These are phyloP conservation scores for Backusella mclennaniae DNA, from an alignment of 192 early-diverging fungal genomes.

Conservation along the genomic window DNA sequence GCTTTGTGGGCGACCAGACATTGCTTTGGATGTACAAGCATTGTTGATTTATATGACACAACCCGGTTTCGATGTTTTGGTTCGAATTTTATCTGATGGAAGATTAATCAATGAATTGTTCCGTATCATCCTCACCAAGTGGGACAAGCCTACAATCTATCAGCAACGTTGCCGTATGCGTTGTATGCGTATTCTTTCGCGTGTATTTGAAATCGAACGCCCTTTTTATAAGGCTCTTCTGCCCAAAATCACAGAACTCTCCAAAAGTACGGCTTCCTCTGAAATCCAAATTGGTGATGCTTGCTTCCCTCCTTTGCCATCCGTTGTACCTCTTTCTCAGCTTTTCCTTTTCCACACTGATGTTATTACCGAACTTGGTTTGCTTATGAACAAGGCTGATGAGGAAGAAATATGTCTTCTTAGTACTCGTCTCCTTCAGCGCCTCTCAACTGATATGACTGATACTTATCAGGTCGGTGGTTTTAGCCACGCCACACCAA, in stretches of 20 bases:
- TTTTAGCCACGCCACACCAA: conserved; percentile 23
- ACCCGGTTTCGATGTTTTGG: conserved; percentile 85
- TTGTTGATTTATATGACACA: conserved; percentile 42
- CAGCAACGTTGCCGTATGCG: conserved; percentile 38
- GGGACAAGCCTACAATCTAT: conserved; percentile 42
- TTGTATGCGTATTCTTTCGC: conserved; percentile 61
- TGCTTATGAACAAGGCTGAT: conserved; percentile 63
- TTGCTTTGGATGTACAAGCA: neutral
- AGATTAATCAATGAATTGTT: conserved; percentile 71
- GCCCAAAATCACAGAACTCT: conserved; percentile 53
- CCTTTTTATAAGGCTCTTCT: conserved; percentile 65
- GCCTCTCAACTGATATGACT: conserved; percentile 73
- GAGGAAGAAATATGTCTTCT: conserved; percentile 76
- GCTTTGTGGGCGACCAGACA: neutral
- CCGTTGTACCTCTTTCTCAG: conserved; percentile 75
- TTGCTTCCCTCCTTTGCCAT: conserved; percentile 44
- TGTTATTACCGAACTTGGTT: conserved; percentile 70
- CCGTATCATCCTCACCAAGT: conserved; percentile 57
- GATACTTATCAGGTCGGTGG: conserved; percentile 45
- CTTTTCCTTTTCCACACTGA: conserved; percentile 67
- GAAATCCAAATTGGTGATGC: conserved; percentile 33
- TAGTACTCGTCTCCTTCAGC: conserved; percentile 67
- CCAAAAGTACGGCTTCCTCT: conserved; percentile 20
- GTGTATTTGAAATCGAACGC: conserved; percentile 70
- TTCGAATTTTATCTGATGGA: conserved; percentile 73